phyloP scores from a whole-genome alignment of 2,329 filamentous ascomycete genomes.

The Cladosporium colombiae region DNA sequence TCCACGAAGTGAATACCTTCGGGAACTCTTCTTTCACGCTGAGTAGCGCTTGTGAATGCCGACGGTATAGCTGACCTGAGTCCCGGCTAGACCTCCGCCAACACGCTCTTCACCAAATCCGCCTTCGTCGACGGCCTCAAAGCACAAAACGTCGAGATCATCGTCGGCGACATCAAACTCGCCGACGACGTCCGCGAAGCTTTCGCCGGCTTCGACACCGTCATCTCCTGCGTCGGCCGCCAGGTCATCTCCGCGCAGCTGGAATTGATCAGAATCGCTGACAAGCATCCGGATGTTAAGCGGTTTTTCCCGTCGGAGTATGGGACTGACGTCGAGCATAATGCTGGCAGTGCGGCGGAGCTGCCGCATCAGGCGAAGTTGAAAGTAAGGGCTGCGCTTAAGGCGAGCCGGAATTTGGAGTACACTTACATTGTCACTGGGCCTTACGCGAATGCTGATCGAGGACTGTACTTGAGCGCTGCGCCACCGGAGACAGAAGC shows the following conservation, averaged over 20 bases:
- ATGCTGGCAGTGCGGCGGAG: constrained; percentile 57
- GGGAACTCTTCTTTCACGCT: too few species aligned
- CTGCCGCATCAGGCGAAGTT: constrained; percentile 70
- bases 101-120: constrained; percentile 53
- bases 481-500: constrained; percentile 41
- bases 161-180: constrained; percentile 57
- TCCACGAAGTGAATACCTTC: too few species aligned
- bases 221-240: constrained; percentile 66
- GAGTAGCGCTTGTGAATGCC: too few species aligned
- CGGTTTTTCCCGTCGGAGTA: constrained; percentile 71
- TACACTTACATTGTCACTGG: constrained; percentile 71
- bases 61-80: too few species aligned
- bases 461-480: constrained; percentile 54
- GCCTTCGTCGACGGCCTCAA: constrained; percentile 51
- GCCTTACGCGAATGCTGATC: constrained; percentile 59
- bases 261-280: constrained; percentile 61
- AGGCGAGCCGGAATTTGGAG: too few species aligned
- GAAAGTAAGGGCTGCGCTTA: constrained; percentile 60
- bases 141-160: constrained; percentile 52
- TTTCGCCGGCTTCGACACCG: constrained; percentile 61
- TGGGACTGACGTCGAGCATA: constrained; percentile 62
- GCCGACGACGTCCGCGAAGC: constrained; percentile 57
- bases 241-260: constrained; percentile 63
- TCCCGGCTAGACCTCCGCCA: constrained; percentile 57
- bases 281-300: constrained; percentile 54